Base-by-base conservation (phyloP, 129 eudicot genomes). In the Centrapalus pauciflorus region DNA sequence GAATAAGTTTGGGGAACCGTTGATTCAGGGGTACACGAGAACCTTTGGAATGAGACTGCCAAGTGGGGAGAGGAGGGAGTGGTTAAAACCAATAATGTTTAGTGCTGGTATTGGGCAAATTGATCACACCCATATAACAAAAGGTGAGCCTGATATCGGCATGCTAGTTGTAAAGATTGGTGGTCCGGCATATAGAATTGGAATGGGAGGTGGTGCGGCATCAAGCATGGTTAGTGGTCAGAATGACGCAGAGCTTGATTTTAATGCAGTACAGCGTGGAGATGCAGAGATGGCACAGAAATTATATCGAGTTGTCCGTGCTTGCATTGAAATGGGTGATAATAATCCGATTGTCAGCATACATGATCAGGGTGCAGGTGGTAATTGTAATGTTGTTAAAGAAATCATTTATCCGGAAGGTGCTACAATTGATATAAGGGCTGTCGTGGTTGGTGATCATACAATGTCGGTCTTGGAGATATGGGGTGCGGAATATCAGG, bases 201-300 rank as follows among this genome's bases (percentile, higher is more conserved):
- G 96, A 52, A 92, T 92, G 98, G 98, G 98, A 40, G 98, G 98
- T 33, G 98, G 98, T 70, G 98, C 98, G 25, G 98, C 98, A 1
- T 92, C 96, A 0, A 92, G 98, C 69, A 92, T 92, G 96, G 96
- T 92, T 61, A 88, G 95, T 65, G 98, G 96, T 12, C 96, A 92
- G 74, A 92, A 88, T 45, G 89, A 88, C 14, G 95, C 92, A 19
- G 96, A 92, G 77, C 89, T 92, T 14, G 96, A 92, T 61, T 92
- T 88, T 23, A 92, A 92, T 52, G 96, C 92, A 6, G 98, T 92
- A 24, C 98, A 88, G 55, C 96, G 98, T 55, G 98, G 98, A 25
- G 98, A 92, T 88, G 98, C 98, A 4, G 95, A 92, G 83, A 92
- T 92, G 98, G 83, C 98, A 3, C 96, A 92, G 23, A 88, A 92